Evolutionary conservation across 129 eudicot species (phyloP).

Genomic region (Flaveria bidentis): DNA sequence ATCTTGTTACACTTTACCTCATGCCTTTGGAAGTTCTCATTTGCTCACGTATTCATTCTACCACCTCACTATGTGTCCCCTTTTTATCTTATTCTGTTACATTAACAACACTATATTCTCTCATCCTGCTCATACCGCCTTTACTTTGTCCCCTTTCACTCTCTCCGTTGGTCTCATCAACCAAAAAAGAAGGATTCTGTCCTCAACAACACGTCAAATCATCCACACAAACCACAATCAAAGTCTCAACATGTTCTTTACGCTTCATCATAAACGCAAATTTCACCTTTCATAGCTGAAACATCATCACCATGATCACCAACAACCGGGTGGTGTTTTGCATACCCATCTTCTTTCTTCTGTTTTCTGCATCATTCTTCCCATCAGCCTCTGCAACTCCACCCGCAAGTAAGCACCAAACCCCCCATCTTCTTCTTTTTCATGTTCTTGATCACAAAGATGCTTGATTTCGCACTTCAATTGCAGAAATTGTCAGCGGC

Average conservation of each 20-base stretch:
- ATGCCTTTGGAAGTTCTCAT: too few species aligned
- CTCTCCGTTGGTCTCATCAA: conserved; percentile 7
- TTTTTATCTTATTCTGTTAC: too few species aligned
- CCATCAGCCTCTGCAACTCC: conserved; percentile 77
- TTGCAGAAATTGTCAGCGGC: conserved; percentile 79
- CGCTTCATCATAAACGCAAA: conserved; percentile 28
- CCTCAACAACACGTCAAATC: conserved; percentile 29
- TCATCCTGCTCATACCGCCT: background rate
- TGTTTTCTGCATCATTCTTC: conserved; percentile 38
- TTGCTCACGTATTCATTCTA: too few species aligned
- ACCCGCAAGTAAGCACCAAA: conserved; percentile 59
- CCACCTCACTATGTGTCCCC: too few species aligned
- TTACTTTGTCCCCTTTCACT: background rate
- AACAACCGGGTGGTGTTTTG: conserved; percentile 34
- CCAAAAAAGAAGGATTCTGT: conserved; percentile 22
- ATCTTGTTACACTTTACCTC: too few species aligned
- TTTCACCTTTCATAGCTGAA: conserved; percentile 10
- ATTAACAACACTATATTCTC: background rate
- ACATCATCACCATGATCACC: conserved; percentile 40
- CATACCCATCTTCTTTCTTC: conserved; percentile 43
- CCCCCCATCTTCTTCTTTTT: background rate
- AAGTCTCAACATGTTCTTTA: conserved; percentile 14
- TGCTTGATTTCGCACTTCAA: background rate
- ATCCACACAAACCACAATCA: conserved; percentile 1
- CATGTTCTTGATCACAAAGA: background rate